These are phyloP conservation scores for Chaetomium sp. DNA, from an alignment of 2,329 filamentous ascomycete genomes.

Conservation along the genomic window DNA sequence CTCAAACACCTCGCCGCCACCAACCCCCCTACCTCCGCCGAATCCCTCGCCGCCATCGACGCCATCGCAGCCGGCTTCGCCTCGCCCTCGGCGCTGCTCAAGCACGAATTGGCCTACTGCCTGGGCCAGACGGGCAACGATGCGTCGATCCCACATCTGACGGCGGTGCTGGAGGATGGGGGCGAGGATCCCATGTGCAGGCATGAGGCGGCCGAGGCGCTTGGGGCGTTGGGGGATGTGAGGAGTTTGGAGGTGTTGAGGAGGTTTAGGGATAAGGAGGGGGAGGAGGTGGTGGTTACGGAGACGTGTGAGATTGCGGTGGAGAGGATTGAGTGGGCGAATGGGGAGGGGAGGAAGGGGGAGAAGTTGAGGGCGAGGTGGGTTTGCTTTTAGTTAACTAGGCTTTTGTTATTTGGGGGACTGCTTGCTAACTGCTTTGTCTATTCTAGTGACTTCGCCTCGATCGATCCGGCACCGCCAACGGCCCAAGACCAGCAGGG, in stretches of 20 bases:
- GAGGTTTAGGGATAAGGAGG: slow-evolving; percentile 64
- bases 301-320: slow-evolving; percentile 98
- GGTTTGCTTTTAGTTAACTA: slow-evolving; percentile 23
- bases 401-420: slow-evolving; percentile 9
- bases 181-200: slow-evolving; percentile 91
- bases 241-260: slow-evolving; percentile 68
- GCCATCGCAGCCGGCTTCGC: slow-evolving; percentile 84
- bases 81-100: slow-evolving; percentile 82
- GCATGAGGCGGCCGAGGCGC: slow-evolving; percentile 91
- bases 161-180: slow-evolving; percentile 66
- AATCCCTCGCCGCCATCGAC: slow-evolving; percentile 48
- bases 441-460: slow-evolving; percentile 74
- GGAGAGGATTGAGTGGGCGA: slow-evolving; percentile 89
- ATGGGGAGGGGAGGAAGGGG: slow-evolving; percentile 60
- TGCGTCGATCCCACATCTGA: slow-evolving; percentile 66
- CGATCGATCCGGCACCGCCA: slow-evolving; percentile 89
- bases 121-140: slow-evolving; percentile 81
- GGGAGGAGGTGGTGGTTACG: slow-evolving; percentile 73
- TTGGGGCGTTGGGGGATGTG: slow-evolving; percentile 76
- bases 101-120: slow-evolving; percentile 97
- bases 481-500: slow-evolving; percentile 66
- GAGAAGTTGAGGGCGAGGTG: slow-evolving; percentile 81
- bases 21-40: slow-evolving; percentile 44
- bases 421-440: slow-evolving; percentile 24
- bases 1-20: slow-evolving; percentile 85